Base-by-base conservation (phyloP, 2,329 filamentous ascomycete species). In the Emydomyces testavorans region DNA sequence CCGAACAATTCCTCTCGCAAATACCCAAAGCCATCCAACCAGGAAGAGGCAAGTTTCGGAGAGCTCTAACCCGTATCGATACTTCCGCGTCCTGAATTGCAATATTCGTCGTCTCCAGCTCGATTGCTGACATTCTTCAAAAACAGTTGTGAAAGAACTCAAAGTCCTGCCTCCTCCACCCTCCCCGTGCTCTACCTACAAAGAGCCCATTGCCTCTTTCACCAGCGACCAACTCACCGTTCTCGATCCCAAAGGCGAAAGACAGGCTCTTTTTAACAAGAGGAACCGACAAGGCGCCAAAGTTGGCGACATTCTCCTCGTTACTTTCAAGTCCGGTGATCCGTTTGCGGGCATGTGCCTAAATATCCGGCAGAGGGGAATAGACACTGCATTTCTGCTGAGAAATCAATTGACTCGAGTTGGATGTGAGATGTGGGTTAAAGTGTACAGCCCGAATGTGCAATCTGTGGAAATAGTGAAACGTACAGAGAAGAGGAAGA, bases 371-470 rank as follows among this genome's bases (percentile, higher is more conserved):
- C 77, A 87, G 47, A 77, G 84, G n/a, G 88, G 88, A 51, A 78
- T 92, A 51, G 90, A 96, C 69, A 94, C 87, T 2, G 84, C 85
- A 3, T 82, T 98, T 48, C 71, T 94, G 51, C 74, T 98, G 51
- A 78, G 92, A 49, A 90, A 90, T 58, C 81, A 93, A 62, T 71
- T 98, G 58, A 89, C 86, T 56, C 79, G 85, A 58, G 79, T 93
- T 5, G 85, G 86, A 52, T 86, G 94, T 51, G 92, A 98, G 76
- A 92, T 94, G 86, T 94, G 87, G 82, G 88, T 85, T 69, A 98
- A 98, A 74, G 75, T 96, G 50, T 96, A 92, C 73, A 85, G 80
- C 62, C 90, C 90, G 52, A 83, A 85, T 62, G 83, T 96, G 26
- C 80, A 84, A 63, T 86, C 85, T 54, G 87, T 98, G 60, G 90